These are phyloP conservation scores for Claviceps arundinis DNA, from an alignment of 2,329 filamentous ascomycete species.

Conservation along the genomic window DNA sequence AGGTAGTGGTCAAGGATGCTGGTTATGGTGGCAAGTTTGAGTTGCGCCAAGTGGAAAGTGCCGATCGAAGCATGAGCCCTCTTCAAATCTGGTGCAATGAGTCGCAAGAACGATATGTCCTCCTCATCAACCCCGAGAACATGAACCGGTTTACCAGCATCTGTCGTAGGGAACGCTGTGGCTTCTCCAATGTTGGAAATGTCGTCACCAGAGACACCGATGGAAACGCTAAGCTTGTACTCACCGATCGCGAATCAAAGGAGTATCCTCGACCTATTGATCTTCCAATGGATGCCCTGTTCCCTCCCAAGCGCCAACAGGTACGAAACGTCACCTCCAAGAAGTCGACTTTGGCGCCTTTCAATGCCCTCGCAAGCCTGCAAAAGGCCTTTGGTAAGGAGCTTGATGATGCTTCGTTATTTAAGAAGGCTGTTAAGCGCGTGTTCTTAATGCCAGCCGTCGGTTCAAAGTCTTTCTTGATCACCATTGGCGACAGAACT, in stretches of 20 bases:
- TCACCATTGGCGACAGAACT: constrained; percentile 87
- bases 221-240: constrained; percentile 58
- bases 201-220: constrained; percentile 49
- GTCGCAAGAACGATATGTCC: constrained; percentile 89
- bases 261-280: constrained; percentile 72
- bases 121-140: constrained; percentile 69
- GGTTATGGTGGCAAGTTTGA: constrained; percentile 86
- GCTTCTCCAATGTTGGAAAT: constrained; percentile 80
- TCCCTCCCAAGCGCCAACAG: constrained; percentile 77
- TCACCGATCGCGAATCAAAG: constrained; percentile 68
- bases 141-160: constrained; percentile 64
- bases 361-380: constrained; percentile 56
- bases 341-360: constrained; percentile 52
- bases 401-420: constrained; percentile 36
- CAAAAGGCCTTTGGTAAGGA: constrained; percentile 47
- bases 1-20: constrained; percentile 68
- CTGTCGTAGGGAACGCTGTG: constrained; percentile 71
- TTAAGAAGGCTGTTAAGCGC: constrained; percentile 58
- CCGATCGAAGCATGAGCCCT: constrained; percentile 84
- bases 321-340: constrained; percentile 60
- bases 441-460: constrained; percentile 80
- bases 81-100: constrained; percentile 98
- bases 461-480: constrained; percentile 93
- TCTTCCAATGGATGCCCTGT: constrained; percentile 75
- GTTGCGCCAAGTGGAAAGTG: constrained; percentile 83